Evolutionary conservation across 352 stramenopile genomes (phyloP).

Genomic region (Phytophthora macrochlamydospora): DNA sequence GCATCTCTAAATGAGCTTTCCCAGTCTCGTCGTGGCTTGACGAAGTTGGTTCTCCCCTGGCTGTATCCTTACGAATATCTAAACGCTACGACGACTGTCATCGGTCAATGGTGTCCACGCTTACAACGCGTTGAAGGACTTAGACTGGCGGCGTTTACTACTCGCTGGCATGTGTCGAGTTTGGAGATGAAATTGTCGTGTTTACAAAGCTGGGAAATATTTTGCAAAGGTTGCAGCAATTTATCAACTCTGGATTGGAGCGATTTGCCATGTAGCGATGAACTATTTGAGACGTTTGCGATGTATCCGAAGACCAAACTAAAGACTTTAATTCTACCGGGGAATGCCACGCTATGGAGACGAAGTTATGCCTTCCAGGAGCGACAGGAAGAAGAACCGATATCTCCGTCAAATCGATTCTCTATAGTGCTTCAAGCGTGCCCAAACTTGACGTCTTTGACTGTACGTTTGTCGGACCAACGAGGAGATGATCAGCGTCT

Average conservation of each 20-base stretch:
- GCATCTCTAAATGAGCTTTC: not conserved
- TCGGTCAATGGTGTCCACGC: constrained; percentile 23
- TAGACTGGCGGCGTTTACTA: constrained; percentile 30
- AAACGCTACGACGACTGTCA: constrained; percentile 19
- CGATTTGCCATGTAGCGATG: constrained; percentile 39
- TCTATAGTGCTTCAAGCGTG: constrained; percentile 27
- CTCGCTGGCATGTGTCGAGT: constrained; percentile 26
- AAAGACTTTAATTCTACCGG: constrained; percentile 25
- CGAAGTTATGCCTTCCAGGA: constrained; percentile 37
- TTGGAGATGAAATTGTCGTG: constrained; percentile 30
- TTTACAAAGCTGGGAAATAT: constrained; percentile 31
- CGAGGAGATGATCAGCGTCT: constrained; percentile 22
- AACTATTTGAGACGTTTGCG: constrained; percentile 35
- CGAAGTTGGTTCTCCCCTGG: constrained; percentile 32
- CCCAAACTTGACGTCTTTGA: constrained; percentile 22
- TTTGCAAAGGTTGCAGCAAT: constrained; percentile 31
- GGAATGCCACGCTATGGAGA: constrained; percentile 41
- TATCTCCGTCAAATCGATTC: constrained; percentile 27
- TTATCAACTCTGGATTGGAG: constrained; percentile 36
- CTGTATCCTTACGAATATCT: constrained; percentile 38
- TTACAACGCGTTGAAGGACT: constrained; percentile 33
- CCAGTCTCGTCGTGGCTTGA: constrained; percentile 17
- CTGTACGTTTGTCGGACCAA: constrained; percentile 34
- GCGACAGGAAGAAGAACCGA: constrained; percentile 21
- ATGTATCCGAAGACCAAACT: constrained; percentile 24